Conservation (phyloP, 2,329 filamentous ascomycete species). For the Alternaria longipes region DNA sequence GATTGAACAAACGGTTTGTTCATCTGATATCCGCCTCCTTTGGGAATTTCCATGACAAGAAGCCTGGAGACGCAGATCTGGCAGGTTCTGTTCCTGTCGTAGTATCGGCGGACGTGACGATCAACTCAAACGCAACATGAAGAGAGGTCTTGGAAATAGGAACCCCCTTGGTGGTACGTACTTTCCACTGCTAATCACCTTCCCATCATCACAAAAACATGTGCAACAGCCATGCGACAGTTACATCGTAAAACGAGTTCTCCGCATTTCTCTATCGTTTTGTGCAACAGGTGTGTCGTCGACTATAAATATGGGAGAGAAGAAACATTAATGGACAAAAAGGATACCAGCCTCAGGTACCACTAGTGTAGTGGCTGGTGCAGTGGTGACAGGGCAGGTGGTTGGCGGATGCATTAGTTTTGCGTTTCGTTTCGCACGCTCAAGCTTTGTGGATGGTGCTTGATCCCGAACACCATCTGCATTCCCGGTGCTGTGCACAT, state of each 20-base stretch:
- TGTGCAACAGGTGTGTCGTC: neutral
- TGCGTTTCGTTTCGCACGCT: constrained; percentile 2
- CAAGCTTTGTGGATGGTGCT: constrained; percentile 10
- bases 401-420: constrained; percentile 6
- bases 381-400: constrained; percentile 5
- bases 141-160: neutral
- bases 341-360: neutral
- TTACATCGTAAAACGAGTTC: neutral
- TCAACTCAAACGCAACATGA: neutral
- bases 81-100: too few species aligned
- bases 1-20: too few species aligned
- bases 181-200: neutral
- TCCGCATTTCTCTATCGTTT: neutral
- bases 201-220: neutral
- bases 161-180: neutral
- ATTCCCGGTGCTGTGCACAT: neutral
- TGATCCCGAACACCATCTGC: neutral
- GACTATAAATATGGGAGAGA: neutral
- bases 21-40: too few species aligned
- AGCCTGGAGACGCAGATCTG: too few species aligned
- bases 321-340: neutral
- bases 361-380: constrained; percentile 6
- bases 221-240: neutral
- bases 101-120: neutral
- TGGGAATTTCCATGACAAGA: too few species aligned